These are phyloP conservation scores for Fusarium sp. DNA, from an alignment of 2,329 filamentous ascomycete species.

Conservation along the genomic window DNA sequence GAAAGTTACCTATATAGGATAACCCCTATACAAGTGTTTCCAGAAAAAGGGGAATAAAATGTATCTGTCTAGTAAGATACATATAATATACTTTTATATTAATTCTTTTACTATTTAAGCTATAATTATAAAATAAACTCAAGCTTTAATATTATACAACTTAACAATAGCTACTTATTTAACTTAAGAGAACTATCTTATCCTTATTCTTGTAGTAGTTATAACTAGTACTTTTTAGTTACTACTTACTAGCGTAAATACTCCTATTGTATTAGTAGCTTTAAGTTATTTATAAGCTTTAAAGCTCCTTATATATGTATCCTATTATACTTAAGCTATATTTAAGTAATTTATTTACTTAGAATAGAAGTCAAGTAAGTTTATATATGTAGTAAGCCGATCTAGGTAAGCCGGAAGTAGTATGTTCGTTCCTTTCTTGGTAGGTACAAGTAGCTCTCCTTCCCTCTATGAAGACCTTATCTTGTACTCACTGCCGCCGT, in stretches of 20 bases:
- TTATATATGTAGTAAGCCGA: neutral
- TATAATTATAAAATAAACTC: neutral
- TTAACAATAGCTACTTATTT: neutral
- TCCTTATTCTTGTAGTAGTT: neutral
- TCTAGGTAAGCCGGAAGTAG: neutral
- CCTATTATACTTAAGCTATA: neutral
- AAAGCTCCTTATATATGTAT: neutral
- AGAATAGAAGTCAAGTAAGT: neutral
- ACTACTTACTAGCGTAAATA: neutral
- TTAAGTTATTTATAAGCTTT: neutral
- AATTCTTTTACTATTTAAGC: neutral
- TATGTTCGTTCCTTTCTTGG: neutral
- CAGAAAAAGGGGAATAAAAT: neutral
- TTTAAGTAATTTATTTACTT: neutral
- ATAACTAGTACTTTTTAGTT: neutral
- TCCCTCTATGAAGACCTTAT: neutral
- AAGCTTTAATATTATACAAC: fast-evolving
- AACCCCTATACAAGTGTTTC: neutral
- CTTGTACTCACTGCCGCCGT: neutral
- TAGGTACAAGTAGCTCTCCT: neutral
- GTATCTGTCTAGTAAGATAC: neutral
- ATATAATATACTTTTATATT: neutral
- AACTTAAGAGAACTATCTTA: too few relatives aligned
- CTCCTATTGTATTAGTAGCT: neutral
- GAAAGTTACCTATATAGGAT: neutral